Conservation (phyloP, 441 rosid species). For the Cnidoscolus chayamansa region DNA sequence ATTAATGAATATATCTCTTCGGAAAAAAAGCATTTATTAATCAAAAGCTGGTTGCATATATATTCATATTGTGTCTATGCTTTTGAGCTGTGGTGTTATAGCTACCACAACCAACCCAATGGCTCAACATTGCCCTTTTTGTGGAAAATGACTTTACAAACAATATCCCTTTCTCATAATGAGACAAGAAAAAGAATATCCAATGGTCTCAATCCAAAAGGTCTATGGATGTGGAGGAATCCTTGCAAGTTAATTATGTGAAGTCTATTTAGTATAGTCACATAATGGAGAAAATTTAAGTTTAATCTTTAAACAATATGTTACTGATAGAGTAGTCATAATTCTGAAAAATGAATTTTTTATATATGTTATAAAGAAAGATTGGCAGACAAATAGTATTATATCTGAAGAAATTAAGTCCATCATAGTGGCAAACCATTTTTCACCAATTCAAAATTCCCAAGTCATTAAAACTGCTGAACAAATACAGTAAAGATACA, state of each 20-base stretch:
- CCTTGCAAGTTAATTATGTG: too few species aligned
- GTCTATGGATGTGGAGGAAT: neutral
- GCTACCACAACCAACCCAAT: constrained; percentile 1
- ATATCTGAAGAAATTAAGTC: too few species aligned
- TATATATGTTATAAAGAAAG: too few species aligned
- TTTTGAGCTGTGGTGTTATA: neutral
- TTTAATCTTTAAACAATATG: too few species aligned
- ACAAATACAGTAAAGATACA: neutral
- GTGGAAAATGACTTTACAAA: constrained; percentile 7
- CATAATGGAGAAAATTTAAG: too few species aligned
- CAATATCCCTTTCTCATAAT: neutral
- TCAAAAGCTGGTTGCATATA: too few species aligned
- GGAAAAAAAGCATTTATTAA: too few species aligned
- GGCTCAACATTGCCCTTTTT: constrained; percentile 1
- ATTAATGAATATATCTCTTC: too few species aligned
- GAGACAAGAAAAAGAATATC: neutral
- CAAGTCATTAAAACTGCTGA: neutral
- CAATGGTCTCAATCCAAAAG: neutral
- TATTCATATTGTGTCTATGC: neutral
- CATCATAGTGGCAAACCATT: neutral
- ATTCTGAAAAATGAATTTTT: too few species aligned
- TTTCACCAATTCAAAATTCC: neutral
- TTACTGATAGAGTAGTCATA: too few species aligned
- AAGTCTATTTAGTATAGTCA: too few species aligned
- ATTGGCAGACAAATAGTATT: too few species aligned